Evolutionary conservation across 805 yeast species (phyloP), one percentile per base, ranked within the genome.

Genomic region (Myxozyma mucilagina): DNA sequence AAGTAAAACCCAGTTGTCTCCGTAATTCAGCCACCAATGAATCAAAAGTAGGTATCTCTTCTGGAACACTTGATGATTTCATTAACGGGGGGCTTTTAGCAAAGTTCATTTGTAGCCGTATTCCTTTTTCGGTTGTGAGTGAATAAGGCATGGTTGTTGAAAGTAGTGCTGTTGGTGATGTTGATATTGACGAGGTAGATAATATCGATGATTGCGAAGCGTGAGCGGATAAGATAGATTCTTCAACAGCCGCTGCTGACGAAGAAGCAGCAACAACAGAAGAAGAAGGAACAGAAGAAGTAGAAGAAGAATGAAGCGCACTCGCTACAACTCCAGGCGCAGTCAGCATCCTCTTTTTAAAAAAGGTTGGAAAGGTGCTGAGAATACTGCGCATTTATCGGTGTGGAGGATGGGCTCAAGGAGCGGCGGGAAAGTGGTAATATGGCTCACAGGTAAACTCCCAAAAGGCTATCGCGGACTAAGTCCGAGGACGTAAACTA

Each of bases 1-100:
- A 71, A 2, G 76, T 68, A 35, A 74, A 74, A 13, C 76, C 78
- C 56, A 78, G 65, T 38, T 74, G 73, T 32, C 65, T 65, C 50
- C 73, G 69, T 51, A 78, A 68, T 34, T 72, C 74, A 35, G 63
- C 69, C 32, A 77, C 71, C 35, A 78, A 71, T 39, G 68, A 69
- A 31, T 70, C 72, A 57, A 77, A 75, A 16, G 44, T 35, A n/a
- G 41, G 49, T 4, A 57, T 53, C 9, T 38, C 32, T 5, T 24
- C 38, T n/a, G 59, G 59, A 6, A 54, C 41, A 36, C n/a, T 32
- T 9, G 18, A 41, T 14, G 56, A 18, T 41, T 42, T 52, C 34
- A 14, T 10, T 13, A 20, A 10, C n/a, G 20, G 9, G 31, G 20
- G 9, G 31, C n/a, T 34, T 14, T 13, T 24, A 4, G 4, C 29